These are phyloP conservation scores for Gynostemma pentaphyllum DNA, from an alignment of 306 rosid genomes.

Conservation along the genomic window DNA sequence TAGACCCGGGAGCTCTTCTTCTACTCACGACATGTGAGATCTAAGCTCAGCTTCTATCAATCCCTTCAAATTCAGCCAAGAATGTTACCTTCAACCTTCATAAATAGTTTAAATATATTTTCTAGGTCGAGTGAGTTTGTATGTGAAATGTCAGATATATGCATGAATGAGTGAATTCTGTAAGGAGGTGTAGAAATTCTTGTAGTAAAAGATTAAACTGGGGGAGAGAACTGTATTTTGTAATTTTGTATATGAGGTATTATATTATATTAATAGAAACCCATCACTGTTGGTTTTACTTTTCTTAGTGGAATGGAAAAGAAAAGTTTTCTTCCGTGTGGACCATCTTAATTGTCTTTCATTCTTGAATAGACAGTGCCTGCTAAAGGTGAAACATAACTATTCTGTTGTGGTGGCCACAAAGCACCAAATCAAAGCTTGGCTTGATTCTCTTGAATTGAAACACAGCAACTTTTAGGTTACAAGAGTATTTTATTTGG, in stretches of 20 bases:
- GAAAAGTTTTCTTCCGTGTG: neutral
- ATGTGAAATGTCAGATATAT: too few relatives aligned
- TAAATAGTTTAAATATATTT: neutral
- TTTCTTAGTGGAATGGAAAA: constrained; percentile 4
- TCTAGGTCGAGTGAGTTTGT: neutral
- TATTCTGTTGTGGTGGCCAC: neutral
- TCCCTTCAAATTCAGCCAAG: neutral
- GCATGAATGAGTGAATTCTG: too few relatives aligned
- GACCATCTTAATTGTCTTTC: neutral
- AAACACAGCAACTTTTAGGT: neutral
- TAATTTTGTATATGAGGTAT: neutral
- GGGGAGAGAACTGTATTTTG: neutral
- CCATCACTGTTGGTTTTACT: neutral
- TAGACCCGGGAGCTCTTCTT: constrained; percentile 42
- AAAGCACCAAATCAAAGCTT: neutral
- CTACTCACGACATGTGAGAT: constrained; percentile 65
- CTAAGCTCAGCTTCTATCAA: constrained; percentile 1
- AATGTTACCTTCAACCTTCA: neutral
- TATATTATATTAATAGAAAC: neutral
- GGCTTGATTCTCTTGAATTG: neutral
- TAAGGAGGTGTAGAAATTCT: neutral
- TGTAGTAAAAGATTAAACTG: neutral
- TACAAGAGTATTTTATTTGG: too few relatives aligned
- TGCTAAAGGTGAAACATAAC: neutral
- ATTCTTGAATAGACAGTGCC: neutral